phyloP scores from a whole-genome alignment of 2,329 filamentous ascomycete species.

The Claviceps capensis region DNA sequence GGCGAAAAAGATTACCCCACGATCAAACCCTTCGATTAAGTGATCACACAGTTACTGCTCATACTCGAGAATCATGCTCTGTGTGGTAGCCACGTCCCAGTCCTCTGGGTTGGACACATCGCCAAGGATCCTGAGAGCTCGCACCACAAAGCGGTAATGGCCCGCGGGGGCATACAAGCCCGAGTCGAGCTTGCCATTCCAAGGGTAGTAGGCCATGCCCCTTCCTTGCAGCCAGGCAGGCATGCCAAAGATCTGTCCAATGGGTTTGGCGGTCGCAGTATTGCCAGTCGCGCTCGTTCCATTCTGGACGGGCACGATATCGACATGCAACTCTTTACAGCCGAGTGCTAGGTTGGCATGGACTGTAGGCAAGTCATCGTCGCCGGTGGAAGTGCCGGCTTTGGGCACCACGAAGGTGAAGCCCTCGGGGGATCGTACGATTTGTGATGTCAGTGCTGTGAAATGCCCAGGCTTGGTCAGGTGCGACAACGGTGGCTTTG shows the following conservation, averaged over 20 bases:
- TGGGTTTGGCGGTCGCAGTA: conserved; percentile 24
- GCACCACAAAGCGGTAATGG: conserved; percentile 31
- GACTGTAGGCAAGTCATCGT: neutral
- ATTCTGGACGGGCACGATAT: conserved; percentile 22
- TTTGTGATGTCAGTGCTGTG: conserved; percentile 16
- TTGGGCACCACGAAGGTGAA: conserved; percentile 26
- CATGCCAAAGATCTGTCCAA: conserved; percentile 27
- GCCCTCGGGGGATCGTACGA: conserved; percentile 15
- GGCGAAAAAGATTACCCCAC: no score
- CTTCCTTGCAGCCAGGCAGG: conserved; percentile 18
- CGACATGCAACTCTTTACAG: conserved; percentile 26
- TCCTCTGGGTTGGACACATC: conserved; percentile 26
- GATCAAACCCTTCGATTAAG: neutral
- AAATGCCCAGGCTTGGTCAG: conserved; percentile 11
- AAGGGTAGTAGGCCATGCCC: conserved; percentile 11
- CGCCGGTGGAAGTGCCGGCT: conserved; percentile 18
- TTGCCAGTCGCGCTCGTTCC: conserved; percentile 10
- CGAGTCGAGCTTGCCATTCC: conserved; percentile 30
- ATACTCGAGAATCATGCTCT: conserved; percentile 30
- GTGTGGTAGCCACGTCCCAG: conserved; percentile 30
- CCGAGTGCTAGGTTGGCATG: conserved; percentile 27
- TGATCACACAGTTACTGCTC: neutral
- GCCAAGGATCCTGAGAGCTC: conserved; percentile 35
- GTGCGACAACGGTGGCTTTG: conserved; percentile 9
- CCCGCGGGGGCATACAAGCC: conserved; percentile 32